Base-by-base conservation (phyloP, 495 filamentous ascomycete species). In the Trichoderma orchidacearum region DNA sequence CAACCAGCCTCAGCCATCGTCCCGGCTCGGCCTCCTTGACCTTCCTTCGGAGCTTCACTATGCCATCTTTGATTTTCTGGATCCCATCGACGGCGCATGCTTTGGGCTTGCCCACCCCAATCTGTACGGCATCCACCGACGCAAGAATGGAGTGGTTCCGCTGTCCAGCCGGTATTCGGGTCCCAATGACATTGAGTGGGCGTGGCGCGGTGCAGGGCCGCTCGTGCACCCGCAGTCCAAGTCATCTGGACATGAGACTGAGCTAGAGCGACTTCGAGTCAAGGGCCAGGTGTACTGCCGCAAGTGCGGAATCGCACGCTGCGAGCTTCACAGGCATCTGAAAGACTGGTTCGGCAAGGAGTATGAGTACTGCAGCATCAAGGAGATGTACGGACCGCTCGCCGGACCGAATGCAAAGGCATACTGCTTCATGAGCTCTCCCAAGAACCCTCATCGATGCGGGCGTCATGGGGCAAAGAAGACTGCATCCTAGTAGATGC, bases 41-140 rank as follows among this genome's bases (percentile, higher is more conserved):
- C 72, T 85, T 17, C 81, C 82, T 12, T 62, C 74, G 0, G 82
- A 85, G 62, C 64, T 85, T 12, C 81, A 83, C 54, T 71, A 73
- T 48, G 67, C 74, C 50, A 72, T 85, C 58, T 70, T 77, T 57
- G 68, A 74, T 59, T 72, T 75, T 61, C 71, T 85, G 27, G 72
- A 77, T 60, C 70, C 75, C 27, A 77, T 80, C 60, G 79, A 82
- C 63, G 70, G 72, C 64, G 72, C 75, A 56, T 75, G 74, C 59
- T 71, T 85, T 12, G 75, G 75, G 12, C 67, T 82, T 18, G 75
- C 80, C 12, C 73, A 67, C 66, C 63, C 60, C 50, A 69, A 72
- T 55, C 72, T 78, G 56, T 80, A 80, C 65, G 62, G 64, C n/a
- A 71, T 80, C 55, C 76, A 75, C 68, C 68, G 70, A 30, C 66